Evolutionary conservation across 2,329 filamentous ascomycete species (phyloP), one percentile per base, ranked within the genome.

Genomic region (Penicillium sp.): DNA sequence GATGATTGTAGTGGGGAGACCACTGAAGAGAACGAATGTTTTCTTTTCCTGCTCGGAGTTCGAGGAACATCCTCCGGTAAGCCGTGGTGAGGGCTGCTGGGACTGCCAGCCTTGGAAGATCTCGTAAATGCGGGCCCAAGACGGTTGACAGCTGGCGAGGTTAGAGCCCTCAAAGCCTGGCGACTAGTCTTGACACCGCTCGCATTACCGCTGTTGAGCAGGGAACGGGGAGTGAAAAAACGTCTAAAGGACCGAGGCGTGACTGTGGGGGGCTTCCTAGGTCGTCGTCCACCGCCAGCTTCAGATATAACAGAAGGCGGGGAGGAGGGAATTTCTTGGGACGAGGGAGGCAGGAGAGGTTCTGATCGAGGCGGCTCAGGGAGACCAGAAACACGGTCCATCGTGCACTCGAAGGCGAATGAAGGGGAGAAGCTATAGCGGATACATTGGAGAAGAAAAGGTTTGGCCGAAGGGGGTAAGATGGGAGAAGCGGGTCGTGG

Each of bases 181-280:
- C 77, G 71, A 56, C 67, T 76, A 13, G 75, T 70, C 54, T 68
- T 71, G 18, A 73, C 69, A 15, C 62, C 62, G 33, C 63, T 66
- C n/a, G 59, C 64, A 61, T 65, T 65, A 53, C 60, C 65, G 38
- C 61, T 65, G 56, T 70, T 67, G 26, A 74, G 63, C 39, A 75
- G 62, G 47, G 74, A 75, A 26, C 75, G 70, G 33, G 77, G 77
- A n/a, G 76, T 79, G 56, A 80, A 80, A 58, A 80, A 80, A 33
- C 73, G 70, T 48, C 70, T 73, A 53, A 80, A 79, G n/a, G 76
- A 76, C 45, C 76, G 72, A n/a, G 77, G 77, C 12, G 77, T 79
- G 31, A 80, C 72, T 26, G 76, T 73, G 42, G 77, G 77, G 45
- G 72, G 73, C 56, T 75, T 77, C 63, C 70, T 71, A 47, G 65